Percentiles rank a stretch among this genome's conserved stretches.
These are phyloP conservation scores for Trichophaea hybrida DNA, from an alignment of 2,329 filamentous ascomycete species.

Conservation along the genomic window DNA sequence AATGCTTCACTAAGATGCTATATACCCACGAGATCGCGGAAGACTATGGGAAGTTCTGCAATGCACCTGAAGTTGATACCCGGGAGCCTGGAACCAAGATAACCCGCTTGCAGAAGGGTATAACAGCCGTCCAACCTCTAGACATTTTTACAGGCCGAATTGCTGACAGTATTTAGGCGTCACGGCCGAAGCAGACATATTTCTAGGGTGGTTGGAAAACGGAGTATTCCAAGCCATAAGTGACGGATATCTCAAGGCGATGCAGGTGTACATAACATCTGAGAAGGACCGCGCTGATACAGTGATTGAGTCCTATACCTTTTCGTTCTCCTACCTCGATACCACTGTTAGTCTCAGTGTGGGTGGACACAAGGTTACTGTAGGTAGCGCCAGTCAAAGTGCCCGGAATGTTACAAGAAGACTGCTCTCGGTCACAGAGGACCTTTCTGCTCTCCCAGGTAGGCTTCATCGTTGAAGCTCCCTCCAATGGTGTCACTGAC, in stretches of 20 bases:
- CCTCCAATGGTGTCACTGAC: constrained; percentile 4
- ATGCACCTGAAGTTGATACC: constrained; percentile 5
- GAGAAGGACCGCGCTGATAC: constrained; percentile 25
- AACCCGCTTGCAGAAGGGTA: constrained; percentile 24
- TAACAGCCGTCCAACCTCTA: constrained; percentile 2
- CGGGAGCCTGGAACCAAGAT: constrained; percentile 21
- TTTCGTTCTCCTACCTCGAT: constrained; percentile 25
- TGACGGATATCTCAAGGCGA: constrained; percentile 25
- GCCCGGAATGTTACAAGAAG: constrained; percentile 24
- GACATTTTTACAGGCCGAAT: too few relatives aligned
- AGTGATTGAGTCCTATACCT: constrained; percentile 27
- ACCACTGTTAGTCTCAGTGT: constrained; percentile 14
- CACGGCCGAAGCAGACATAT: constrained; percentile 20
- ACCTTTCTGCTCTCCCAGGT: constrained; percentile 26
- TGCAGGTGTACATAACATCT: constrained; percentile 26
- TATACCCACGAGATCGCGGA: constrained; percentile 19
- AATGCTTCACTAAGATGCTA: constrained; percentile 26
- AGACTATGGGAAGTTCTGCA: constrained; percentile 12
- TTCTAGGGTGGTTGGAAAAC: constrained; percentile 27
- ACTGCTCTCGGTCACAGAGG: constrained; percentile 25
- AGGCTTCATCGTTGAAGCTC: constrained; percentile 1
- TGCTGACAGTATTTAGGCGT: not conserved
- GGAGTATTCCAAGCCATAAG: constrained; percentile 27
- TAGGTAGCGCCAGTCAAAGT: constrained; percentile 19
- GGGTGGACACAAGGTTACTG: constrained; percentile 20